Conservation (phyloP, 805 yeast genomes). For the Candida khao-thaluensis region DNA sequence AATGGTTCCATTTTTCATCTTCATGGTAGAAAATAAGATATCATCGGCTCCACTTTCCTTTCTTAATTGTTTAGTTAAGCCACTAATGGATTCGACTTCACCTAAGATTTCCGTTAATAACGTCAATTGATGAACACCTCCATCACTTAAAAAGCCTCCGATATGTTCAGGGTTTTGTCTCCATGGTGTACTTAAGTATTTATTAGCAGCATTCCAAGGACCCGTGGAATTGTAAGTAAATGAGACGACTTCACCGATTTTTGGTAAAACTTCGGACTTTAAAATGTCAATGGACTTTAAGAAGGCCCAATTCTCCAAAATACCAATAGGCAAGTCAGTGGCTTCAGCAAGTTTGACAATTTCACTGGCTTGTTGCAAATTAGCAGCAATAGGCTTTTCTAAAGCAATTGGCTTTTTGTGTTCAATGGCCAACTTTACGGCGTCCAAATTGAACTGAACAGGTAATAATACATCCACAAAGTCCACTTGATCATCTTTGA, state of each 20-base stretch:
- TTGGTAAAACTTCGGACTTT: conserved; percentile 52
- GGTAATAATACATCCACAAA: conserved; percentile 85
- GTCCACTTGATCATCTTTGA: conserved; percentile 66
- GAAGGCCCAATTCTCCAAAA: conserved; percentile 87
- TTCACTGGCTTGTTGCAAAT: conserved; percentile 73
- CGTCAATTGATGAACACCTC: conserved; percentile 96
- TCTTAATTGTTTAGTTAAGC: conserved; percentile 74
- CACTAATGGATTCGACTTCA: conserved; percentile 65
- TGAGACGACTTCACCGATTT: conserved; percentile 71
- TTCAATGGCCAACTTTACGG: conserved; percentile 66
- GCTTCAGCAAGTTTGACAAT: conserved; percentile 65
- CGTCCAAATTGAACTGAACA: conserved; percentile 72
- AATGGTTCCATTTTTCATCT: conserved; percentile 58
- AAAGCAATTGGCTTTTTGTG: conserved; percentile 75
- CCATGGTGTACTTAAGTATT: conserved; percentile 76
- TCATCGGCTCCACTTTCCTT: conserved; percentile 81
- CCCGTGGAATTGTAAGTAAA: conserved; percentile 77
- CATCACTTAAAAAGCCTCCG: conserved; percentile 91
- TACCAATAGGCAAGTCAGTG: conserved; percentile 65
- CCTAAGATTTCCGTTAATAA: conserved; percentile 82
- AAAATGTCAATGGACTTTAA: conserved; percentile 57
- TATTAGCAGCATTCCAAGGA: conserved; percentile 58
- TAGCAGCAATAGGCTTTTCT: conserved; percentile 94
- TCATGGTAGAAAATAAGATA: conserved; percentile 67
- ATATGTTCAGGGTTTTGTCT: conserved; percentile 86